These are phyloP conservation scores for Coemansia reversa DNA, from an alignment of 192 early-diverging fungal genomes.

Conservation along the genomic window DNA sequence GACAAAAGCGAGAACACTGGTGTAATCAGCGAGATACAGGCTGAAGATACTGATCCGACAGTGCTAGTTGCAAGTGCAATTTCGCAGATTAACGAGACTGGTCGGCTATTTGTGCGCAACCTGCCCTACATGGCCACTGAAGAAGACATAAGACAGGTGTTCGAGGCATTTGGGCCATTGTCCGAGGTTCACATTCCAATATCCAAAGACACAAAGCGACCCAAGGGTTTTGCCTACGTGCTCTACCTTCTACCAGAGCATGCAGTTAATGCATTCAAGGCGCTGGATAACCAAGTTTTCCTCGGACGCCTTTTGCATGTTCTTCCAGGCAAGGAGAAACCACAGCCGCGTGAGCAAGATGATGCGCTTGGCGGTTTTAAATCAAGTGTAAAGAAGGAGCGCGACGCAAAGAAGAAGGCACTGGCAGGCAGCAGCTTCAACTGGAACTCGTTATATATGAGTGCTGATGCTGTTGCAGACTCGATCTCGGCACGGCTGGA, in stretches of 20 bases:
- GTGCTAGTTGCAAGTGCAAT: conserved; percentile 36
- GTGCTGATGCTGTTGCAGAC: conserved; percentile 90
- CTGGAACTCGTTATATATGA: conserved; percentile 98
- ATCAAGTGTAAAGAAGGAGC: conserved; percentile 76
- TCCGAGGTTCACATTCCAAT: conserved; percentile 96
- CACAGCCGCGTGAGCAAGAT: conserved; percentile 37
- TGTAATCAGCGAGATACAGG: neutral
- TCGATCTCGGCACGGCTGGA: conserved; percentile 92
- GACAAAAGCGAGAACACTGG: neutral
- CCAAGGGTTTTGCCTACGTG: conserved; percentile 92
- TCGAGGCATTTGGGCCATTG: conserved; percentile 86
- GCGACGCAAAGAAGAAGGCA: conserved; percentile 76
- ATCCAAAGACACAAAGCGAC: conserved; percentile 84
- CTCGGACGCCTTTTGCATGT: conserved; percentile 91
- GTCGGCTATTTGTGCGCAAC: conserved; percentile 91
- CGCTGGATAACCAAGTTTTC: conserved; percentile 82
- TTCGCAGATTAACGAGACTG: conserved; percentile 88
- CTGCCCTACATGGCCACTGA: conserved; percentile 87
- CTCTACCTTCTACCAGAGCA: conserved; percentile 89
- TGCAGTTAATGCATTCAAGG: conserved; percentile 83
- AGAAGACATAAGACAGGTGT: conserved; percentile 78
- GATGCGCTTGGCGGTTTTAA: conserved; percentile 57
- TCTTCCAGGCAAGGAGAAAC: conserved; percentile 83
- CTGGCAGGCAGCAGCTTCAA: conserved; percentile 81
- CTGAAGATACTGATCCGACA: conserved; percentile 17